Conservation (phyloP, 75 land plant genomes). For the Pinus tabuliformis region DNA sequence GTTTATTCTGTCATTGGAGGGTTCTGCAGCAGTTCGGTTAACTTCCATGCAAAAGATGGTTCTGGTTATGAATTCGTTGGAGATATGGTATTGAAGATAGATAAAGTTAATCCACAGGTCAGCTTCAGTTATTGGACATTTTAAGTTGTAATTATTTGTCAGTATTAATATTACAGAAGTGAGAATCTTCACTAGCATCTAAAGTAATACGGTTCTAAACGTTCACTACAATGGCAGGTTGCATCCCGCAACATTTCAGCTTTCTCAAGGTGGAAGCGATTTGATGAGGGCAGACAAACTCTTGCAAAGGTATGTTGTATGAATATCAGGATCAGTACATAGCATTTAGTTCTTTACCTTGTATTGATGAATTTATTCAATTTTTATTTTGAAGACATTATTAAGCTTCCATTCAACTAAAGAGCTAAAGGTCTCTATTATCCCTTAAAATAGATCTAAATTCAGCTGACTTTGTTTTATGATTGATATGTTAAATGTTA, state of each 20-base stretch:
- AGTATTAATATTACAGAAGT: neutral
- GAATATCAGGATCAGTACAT: neutral
- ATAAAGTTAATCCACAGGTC: slow-evolving; percentile 95
- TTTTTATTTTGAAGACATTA: neutral
- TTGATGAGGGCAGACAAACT: slow-evolving; percentile 75
- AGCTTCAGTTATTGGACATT: neutral
- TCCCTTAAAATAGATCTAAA: neutral
- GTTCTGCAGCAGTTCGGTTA: slow-evolving; percentile 80
- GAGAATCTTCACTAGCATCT: neutral
- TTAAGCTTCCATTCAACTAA: neutral
- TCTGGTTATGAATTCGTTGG: slow-evolving; percentile 92
- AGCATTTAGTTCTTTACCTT: neutral
- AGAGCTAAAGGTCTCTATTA: neutral
- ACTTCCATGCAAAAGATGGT: slow-evolving; percentile 98
- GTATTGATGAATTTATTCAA: neutral
- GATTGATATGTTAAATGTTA: neutral
- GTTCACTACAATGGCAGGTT: slow-evolving; percentile 44
- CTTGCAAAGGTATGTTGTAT: slow-evolving; percentile 66
- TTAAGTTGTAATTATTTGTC: neutral
- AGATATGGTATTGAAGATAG: slow-evolving; percentile 84
- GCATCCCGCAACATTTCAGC: slow-evolving; percentile 97
- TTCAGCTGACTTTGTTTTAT: neutral
- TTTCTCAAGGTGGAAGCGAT: slow-evolving; percentile 95
- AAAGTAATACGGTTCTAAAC: neutral
- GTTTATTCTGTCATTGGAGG: slow-evolving; percentile 95